These are phyloP conservation scores for Chlamydomonas asymmetrica DNA, from an alignment of 139 green algal species.

Conservation along the genomic window DNA sequence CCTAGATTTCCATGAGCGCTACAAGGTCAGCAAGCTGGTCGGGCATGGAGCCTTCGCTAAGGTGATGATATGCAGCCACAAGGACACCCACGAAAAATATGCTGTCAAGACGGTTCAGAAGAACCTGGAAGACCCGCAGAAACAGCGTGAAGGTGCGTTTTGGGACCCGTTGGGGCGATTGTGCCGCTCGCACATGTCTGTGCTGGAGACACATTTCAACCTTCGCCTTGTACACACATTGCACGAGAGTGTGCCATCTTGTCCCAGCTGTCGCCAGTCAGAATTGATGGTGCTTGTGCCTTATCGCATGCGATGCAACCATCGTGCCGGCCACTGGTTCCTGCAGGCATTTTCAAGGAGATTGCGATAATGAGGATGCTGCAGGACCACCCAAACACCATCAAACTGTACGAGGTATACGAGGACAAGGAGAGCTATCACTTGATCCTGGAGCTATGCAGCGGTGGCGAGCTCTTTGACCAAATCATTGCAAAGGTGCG, in stretches of 20 bases:
- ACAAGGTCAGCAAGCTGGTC: slow-evolving; percentile 47
- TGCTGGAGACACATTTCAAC: no score
- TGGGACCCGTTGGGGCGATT: neutral
- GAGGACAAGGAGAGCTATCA: slow-evolving; percentile 53
- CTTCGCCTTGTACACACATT: no score
- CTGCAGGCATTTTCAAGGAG: slow-evolving; percentile 62
- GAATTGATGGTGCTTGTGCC: no score
- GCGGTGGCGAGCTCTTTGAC: slow-evolving; percentile 73
- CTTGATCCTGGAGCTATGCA: slow-evolving; percentile 62
- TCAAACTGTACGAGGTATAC: slow-evolving; percentile 53
- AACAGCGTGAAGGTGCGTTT: slow-evolving; percentile 54
- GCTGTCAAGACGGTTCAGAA: slow-evolving; percentile 56
- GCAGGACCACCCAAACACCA: slow-evolving; percentile 58
- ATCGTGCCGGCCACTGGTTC: no score
- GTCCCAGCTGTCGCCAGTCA: no score
- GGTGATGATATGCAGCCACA: slow-evolving; percentile 44
- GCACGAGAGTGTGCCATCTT: no score
- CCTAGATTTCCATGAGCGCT: slow-evolving; percentile 30
- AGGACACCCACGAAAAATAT: slow-evolving; percentile 41
- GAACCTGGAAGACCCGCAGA: slow-evolving; percentile 43
- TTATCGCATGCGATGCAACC: neutral
- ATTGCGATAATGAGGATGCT: slow-evolving; percentile 67
- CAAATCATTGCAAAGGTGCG: slow-evolving; percentile 67
- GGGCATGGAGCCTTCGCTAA: slow-evolving; percentile 49
- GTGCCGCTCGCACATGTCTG: neutral